Conservation (phyloP, 345 rosid genomes). For the Eucalyptus tenuipes region DNA sequence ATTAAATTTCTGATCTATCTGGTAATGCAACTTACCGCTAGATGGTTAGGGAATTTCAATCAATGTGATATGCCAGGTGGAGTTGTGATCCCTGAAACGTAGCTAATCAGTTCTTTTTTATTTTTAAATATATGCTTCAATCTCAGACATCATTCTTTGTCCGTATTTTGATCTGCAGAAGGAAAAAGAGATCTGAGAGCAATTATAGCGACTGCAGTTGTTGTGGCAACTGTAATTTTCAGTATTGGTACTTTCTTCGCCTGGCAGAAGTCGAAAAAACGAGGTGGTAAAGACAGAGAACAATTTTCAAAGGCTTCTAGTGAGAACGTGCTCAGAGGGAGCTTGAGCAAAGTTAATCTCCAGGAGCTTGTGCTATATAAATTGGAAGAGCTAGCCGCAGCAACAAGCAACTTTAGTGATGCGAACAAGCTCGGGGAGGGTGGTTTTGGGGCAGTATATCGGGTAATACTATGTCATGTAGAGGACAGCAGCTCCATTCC, state of each 20-base stretch:
- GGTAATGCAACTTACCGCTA: neutral
- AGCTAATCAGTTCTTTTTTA: neutral
- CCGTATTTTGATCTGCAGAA: neutral
- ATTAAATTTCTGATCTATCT: neutral
- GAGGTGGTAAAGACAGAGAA: neutral
- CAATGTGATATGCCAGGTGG: neutral
- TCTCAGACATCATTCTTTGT: neutral
- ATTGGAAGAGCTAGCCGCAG: constrained; percentile 21
- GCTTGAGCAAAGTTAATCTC: neutral
- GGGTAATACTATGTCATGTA: neutral
- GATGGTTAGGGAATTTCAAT: neutral
- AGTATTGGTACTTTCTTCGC: neutral
- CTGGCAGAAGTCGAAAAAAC: neutral
- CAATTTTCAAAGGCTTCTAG: neutral
- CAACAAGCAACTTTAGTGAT: constrained; percentile 14
- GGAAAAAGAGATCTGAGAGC: neutral
- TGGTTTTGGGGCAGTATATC: constrained; percentile 12
- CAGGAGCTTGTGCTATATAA: constrained; percentile 13
- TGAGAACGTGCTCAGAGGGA: neutral
- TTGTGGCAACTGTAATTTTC: neutral
- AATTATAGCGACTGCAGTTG: neutral
- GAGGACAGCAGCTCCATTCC: neutral
- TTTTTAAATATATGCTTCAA: neutral
- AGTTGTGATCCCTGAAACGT: neutral
- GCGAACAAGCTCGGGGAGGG: constrained; percentile 18